Conservation (phyloP, 2,329 filamentous ascomycete species). For the Tympanopsis confertula region DNA sequence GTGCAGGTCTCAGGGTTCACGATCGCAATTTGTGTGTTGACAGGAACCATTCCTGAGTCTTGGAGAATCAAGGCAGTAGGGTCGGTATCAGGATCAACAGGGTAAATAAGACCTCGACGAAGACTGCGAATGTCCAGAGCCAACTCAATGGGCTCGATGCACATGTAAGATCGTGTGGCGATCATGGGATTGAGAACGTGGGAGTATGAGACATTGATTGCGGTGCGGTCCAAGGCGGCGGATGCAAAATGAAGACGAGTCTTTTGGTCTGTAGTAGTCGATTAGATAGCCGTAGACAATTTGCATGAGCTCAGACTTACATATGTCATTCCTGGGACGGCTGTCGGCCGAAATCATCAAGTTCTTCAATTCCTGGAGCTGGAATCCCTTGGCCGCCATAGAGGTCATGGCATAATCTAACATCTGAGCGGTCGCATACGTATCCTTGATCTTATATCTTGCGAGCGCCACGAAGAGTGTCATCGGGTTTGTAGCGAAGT, state of each 20-base stretch:
- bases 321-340: constrained; percentile 80
- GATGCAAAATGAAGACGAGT: constrained; percentile 86
- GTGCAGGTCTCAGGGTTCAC: constrained; percentile 91
- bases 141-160: constrained; percentile 93
- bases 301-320: constrained; percentile 25
- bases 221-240: constrained; percentile 78
- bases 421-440: constrained; percentile 98
- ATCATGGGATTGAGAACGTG: constrained; percentile 98
- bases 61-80: constrained; percentile 63
- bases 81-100: constrained; percentile 76
- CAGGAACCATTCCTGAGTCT: constrained; percentile 97
- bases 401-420: constrained; percentile 87
- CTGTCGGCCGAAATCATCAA: constrained; percentile 95
- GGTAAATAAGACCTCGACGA: constrained; percentile 73
- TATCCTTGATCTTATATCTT: constrained; percentile 98
- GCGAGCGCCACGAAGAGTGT: constrained; percentile 85
- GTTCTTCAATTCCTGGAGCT: constrained; percentile 94
- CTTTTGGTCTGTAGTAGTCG: constrained; percentile 46
- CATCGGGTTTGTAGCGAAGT: constrained; percentile 89
- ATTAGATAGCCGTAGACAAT: not conserved
- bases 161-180: constrained; percentile 96
- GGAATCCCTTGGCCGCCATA: constrained; percentile 78
- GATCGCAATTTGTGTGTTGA: constrained; percentile 95
- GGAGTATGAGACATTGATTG: constrained; percentile 97
- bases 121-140: constrained; percentile 84